A percentile compares a stretch with the other conserved stretches of the same genome.
Evolutionary conservation across 1,284 basidiomycete genomes (phyloP).

Genomic region (Ganoderma lucidum): DNA sequence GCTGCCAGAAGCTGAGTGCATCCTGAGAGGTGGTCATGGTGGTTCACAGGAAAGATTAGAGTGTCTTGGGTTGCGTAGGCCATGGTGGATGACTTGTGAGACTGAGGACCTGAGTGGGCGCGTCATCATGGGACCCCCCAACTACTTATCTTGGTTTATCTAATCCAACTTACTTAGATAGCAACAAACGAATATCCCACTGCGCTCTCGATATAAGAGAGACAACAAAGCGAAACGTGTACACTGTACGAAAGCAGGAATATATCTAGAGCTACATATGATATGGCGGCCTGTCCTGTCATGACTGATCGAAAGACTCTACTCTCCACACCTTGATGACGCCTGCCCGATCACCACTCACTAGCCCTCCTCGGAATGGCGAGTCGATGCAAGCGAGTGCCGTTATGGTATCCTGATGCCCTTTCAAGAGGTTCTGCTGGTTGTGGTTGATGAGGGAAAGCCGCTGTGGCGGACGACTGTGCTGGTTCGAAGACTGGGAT

Average conservation of each 20-base stretch:
- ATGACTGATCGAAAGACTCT: constrained; percentile 53
- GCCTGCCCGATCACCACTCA: constrained; percentile 86
- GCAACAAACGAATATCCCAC: background rate
- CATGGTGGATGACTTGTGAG: background rate
- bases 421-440: constrained; percentile 79
- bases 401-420: constrained; percentile 87
- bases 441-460: constrained; percentile 81
- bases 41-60: background rate
- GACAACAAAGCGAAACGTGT: background rate
- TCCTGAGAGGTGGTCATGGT: constrained; percentile 4
- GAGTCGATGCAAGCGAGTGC: constrained; percentile 84
- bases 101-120: background rate
- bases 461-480: constrained; percentile 74
- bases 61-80: background rate
- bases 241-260: constrained; percentile 5
- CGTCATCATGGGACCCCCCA: background rate
- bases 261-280: constrained; percentile 17
- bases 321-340: constrained; percentile 86
- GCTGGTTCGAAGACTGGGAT: constrained; percentile 52
- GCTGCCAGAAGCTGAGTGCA: constrained; percentile 21
- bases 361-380: constrained; percentile 86
- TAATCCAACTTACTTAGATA: background rate
- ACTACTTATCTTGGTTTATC: background rate
- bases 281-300: constrained; percentile 2
- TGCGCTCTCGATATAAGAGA: background rate